Percentiles rank a stretch among this genome's conserved stretches.
These are phyloP conservation scores for Nidularia pulvinata DNA, from an alignment of 768 basidiomycete species.

Conservation along the genomic window DNA sequence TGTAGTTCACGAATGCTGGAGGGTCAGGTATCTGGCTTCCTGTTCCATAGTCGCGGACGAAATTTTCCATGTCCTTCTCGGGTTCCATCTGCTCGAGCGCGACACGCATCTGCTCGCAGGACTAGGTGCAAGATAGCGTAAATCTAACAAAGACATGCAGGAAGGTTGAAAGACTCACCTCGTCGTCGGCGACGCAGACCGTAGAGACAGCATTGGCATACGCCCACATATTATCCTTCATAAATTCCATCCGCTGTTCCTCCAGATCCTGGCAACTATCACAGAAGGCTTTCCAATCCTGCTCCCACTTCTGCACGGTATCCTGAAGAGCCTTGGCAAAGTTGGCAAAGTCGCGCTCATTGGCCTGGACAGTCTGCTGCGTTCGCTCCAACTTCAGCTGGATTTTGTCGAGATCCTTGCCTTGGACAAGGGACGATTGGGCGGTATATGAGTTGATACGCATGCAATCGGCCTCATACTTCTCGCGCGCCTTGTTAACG, in stretches of 20 bases:
- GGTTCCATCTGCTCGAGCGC: conserved; percentile 90
- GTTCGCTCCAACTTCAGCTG: conserved; percentile 85
- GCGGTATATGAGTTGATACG: conserved; percentile 95
- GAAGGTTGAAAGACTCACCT: conserved; percentile 48
- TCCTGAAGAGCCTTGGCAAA: conserved; percentile 80
- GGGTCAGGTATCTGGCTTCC: conserved; percentile 88
- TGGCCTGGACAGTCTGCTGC: conserved; percentile 87
- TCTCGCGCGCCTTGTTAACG: conserved; percentile 87
- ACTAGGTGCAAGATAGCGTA: conserved; percentile 41
- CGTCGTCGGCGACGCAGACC: conserved; percentile 94
- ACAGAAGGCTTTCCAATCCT: conserved; percentile 93
- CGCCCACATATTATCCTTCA: conserved; percentile 95
- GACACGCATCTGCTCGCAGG: conserved; percentile 87
- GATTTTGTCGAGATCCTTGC: conserved; percentile 91
- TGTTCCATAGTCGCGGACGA: conserved; percentile 88
- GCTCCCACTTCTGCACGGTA: conserved; percentile 86
- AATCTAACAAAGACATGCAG: background rate
- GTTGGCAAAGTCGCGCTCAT: conserved; percentile 92
- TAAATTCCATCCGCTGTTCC: conserved; percentile 91
- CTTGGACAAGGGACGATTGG: conserved; percentile 88
- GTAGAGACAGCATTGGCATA: conserved; percentile 97
- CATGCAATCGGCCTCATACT: conserved; percentile 91
- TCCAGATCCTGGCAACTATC: conserved; percentile 96
- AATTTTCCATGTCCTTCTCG: conserved; percentile 85
- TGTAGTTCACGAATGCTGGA: conserved; percentile 85